phyloP scores from a whole-genome alignment of 2,329 filamentous ascomycete species.

The Aspergillus proliferans region DNA sequence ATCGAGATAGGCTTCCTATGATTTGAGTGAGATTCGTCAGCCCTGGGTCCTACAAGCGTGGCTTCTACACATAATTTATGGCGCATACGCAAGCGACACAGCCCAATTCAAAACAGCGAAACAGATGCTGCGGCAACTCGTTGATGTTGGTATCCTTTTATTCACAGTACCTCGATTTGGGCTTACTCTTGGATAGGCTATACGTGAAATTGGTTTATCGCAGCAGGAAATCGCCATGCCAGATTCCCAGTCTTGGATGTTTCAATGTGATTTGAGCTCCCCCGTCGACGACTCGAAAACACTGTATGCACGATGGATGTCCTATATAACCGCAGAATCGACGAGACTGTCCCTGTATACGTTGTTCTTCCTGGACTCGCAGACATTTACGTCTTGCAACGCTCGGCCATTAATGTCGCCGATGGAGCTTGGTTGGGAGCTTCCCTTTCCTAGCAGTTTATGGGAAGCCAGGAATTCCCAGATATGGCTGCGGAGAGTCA shows the following conservation, averaged over 20 bases:
- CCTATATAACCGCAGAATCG: not conserved
- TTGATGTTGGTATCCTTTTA: not conserved
- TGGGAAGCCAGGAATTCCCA: slow-evolving; percentile 26
- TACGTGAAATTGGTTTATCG: not conserved
- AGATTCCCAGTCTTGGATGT: not conserved
- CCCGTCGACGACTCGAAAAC: not conserved
- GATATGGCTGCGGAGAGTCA: slow-evolving; percentile 17
- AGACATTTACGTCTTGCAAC: slow-evolving; percentile 26
- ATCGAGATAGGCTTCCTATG: not conserved
- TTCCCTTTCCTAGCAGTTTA: slow-evolving; percentile 20
- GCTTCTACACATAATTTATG: not conserved
- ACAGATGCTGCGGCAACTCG: not conserved
- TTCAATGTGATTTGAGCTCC: not conserved
- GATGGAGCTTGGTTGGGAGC: slow-evolving; percentile 31
- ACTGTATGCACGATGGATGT: not conserved
- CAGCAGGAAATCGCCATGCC: not conserved
- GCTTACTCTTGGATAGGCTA: not conserved
- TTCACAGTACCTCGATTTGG: not conserved
- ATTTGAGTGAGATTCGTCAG: not conserved
- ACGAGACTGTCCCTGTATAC: not conserved
- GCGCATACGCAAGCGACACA: not conserved
- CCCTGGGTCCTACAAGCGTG: not conserved
- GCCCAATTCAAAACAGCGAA: not conserved
- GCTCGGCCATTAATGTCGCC: slow-evolving; percentile 23
- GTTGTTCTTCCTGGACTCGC: slow-evolving; percentile 12